These are phyloP conservation scores for Hyparrhenia diplandra DNA, from an alignment of 176 grass and related monocot genomes.

Conservation along the genomic window DNA sequence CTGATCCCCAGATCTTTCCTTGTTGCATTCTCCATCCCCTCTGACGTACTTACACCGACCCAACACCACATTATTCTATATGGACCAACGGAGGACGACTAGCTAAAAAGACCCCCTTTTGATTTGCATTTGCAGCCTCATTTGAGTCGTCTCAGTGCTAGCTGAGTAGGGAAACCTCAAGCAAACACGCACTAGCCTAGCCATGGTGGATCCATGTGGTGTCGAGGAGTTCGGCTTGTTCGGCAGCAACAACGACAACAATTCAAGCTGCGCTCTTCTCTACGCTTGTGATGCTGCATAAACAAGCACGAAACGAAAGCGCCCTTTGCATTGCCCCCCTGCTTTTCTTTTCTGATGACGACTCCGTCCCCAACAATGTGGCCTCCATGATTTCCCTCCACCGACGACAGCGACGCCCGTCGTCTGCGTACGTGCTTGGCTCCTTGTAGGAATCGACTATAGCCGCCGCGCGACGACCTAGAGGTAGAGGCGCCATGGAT, in stretches of 20 bases:
- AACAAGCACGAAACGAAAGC: not conserved
- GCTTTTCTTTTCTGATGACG: not conserved
- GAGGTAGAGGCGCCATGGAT: not conserved
- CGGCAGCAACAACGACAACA: not conserved
- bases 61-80: not conserved
- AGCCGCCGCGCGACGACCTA: not conserved
- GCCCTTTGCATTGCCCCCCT: not conserved
- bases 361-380: not conserved
- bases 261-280: too few species aligned
- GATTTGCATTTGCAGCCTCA: not conserved
- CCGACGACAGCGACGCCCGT: conserved; percentile 8
- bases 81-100: not conserved
- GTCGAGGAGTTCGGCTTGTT: not conserved
- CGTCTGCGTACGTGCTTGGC: too few species aligned
- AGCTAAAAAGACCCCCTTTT: not conserved
- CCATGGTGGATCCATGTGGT: conserved; percentile 13
- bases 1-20: conserved; percentile 15
- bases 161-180: conserved; percentile 40
- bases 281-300: too few species aligned
- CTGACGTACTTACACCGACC: not conserved
- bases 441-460: conserved; percentile 16
- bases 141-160: conserved; percentile 31
- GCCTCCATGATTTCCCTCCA: not conserved
- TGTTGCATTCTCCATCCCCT: not conserved
- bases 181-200: conserved; percentile 21